Evolutionary conservation across 1,284 basidiomycete species (phyloP), one percentile per base, ranked within the genome.

Genomic region (Trametes polyzona): DNA sequence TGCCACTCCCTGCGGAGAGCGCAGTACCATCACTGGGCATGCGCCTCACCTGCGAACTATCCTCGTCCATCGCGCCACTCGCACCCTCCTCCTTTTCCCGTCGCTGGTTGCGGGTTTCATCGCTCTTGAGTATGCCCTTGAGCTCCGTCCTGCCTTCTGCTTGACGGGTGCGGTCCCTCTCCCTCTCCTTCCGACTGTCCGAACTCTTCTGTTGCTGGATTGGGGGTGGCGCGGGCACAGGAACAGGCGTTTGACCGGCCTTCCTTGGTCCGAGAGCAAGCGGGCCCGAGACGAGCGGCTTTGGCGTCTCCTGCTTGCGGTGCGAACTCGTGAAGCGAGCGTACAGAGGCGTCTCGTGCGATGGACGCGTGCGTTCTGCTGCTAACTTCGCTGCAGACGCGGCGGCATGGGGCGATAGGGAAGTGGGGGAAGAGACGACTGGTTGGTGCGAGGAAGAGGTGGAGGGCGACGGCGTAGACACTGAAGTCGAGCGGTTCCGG

Each of bases 241-340:
- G 51, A 11, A 40, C 47, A 4, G 36, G 47, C 11, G 27, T 41
- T 14, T 44, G 55, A 11, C 17, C 52, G 10, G 29, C 29, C 48
- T 33, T 55, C 29, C 47, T 62, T 35, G 66, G 55, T 1, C 53
- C 49, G 30, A 67, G 64, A 24, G 56, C 59, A 60, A 69, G 64
- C 17, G 71, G 71, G 24, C 68, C 70, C 12, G 71, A 71, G 10
- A 72, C 71, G 17, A 67, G 52, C 9, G 66, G 66, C 36, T 66
- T 68, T n/a, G 52, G 30, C 17, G 58, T 46, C n/a, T 47, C 58
- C 19, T 59, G 52, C 3, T 49, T 47, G 16, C 55, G 59, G 27
- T 58, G 58, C 9, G 59, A 21, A 27, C 54, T 51, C 19, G 71
- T 61, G 43, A 72, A 72, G 19, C 70, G 69, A 19, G 71, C 67